Base-by-base conservation (phyloP, 2,329 filamentous ascomycete genomes). In the Alternaria postmessia region DNA sequence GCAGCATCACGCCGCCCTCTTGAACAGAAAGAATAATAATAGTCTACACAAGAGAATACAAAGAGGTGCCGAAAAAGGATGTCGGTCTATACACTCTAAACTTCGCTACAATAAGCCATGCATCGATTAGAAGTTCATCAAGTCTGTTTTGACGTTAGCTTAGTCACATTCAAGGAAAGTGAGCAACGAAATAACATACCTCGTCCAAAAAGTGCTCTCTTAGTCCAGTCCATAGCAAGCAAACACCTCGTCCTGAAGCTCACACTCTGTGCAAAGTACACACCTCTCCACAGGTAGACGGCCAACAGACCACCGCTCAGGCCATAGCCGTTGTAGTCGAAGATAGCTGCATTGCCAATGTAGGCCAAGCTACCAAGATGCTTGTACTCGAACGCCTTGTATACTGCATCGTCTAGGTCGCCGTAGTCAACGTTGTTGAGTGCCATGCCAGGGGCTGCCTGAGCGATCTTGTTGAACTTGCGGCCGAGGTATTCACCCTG, bases 161-260 rank as follows among this genome's bases (percentile, higher is more conserved):
- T 14, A n/a, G 2, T 7, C n/a, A 30, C 9, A 39, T 8, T 18
- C 3, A 9, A 9, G 38, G 11, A 20, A 12, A 1, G 3, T 7
- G 7, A 24, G 14, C 4, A 6, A 38, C 7, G 20, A 9, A 38
- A 1, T 7, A n/a, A 83, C 89, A 83, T 81, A 97, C 94, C 95
- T 89, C 95, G 87, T 68, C 95, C 95, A 82, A 99, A 99, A 22
- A 99, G 80, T 12, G 93, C 92, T 76, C 96, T 86, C 87, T 98
- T 99, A n/a, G 88, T 89, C 95, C 95, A 99, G 78, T 99, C 95
- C 95, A 99, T 97, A 18, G 93, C 93, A 79, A 99, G 84, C 73
- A 99, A 80, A 66, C 93, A 87, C 64, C 94, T 87, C 26, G 95
- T 99, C 68, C 95, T 85, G 61, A 98, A 86, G 79, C 94, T 97